A percentile compares a stretch with the other conserved stretches of the same genome.
Conservation (phyloP, 805 yeast species). For the Starmerella scarabaei region DNA sequence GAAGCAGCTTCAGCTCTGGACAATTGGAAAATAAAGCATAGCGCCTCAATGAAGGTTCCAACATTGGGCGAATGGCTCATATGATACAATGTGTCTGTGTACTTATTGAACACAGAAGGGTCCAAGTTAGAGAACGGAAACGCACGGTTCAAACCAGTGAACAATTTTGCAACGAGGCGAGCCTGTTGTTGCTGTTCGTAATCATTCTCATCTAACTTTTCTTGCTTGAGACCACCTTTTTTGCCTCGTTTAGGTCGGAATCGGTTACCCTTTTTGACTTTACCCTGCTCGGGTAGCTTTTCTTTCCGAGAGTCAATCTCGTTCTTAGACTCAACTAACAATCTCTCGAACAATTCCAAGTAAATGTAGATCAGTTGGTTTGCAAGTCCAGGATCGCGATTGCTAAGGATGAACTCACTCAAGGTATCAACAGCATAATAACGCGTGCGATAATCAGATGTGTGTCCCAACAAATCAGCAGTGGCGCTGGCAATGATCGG, state of each 20-base stretch:
- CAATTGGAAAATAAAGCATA: constrained; percentile 73
- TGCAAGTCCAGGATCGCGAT: constrained; percentile 66
- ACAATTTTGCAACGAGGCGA: constrained; percentile 73
- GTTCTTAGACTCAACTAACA: constrained; percentile 46
- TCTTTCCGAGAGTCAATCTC: constrained; percentile 27
- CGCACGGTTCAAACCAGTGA: constrained; percentile 92
- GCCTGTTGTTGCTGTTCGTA: constrained; percentile 59
- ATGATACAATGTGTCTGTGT: constrained; percentile 70
- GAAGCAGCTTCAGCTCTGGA: constrained; percentile 37
- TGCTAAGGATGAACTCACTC: constrained; percentile 81
- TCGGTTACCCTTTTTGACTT: constrained; percentile 38
- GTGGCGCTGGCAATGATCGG: constrained; percentile 63
- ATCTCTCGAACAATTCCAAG: constrained; percentile 72
- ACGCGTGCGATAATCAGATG: constrained; percentile 67
- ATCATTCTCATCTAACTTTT: constrained; percentile 22
- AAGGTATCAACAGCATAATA: constrained; percentile 80
- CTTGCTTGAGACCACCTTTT: constrained; percentile 49
- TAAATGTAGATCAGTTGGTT: constrained; percentile 73
- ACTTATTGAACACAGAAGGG: constrained; percentile 51
- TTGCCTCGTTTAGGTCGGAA: constrained; percentile 63
- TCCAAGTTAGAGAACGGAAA: constrained; percentile 77
- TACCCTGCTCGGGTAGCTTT: constrained; percentile 9
- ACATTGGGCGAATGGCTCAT: constrained; percentile 91
- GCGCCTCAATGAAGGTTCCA: constrained; percentile 86
- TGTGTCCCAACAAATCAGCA: constrained; percentile 63